A percentile compares a stretch with the other conserved stretches of the same genome.
phyloP scores from a whole-genome alignment of 371 early-diverging fungal species.

The Scutellospora calospora region DNA sequence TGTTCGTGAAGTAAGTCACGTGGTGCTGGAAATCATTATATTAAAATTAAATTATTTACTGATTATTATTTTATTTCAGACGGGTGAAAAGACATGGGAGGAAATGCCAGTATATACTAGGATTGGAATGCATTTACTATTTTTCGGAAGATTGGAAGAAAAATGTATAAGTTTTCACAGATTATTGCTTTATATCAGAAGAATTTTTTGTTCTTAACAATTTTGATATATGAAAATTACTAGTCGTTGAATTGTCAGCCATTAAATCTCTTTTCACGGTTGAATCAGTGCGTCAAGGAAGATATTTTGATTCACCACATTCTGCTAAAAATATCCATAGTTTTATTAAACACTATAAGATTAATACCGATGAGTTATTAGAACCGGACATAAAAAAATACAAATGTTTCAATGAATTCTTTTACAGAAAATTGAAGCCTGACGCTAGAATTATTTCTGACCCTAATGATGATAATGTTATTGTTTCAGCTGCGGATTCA shows the following conservation, averaged over 20 bases:
- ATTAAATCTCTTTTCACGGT: neutral
- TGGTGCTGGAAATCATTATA: no score
- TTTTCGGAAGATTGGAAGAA: neutral
- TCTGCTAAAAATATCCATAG: neutral
- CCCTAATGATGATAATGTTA: conserved; percentile 70
- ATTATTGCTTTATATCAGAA: no score
- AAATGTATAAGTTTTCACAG: no score
- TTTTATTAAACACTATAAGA: neutral
- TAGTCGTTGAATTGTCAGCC: neutral
- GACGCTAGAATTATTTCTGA: conserved; percentile 66
- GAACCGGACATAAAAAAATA: conserved; percentile 51
- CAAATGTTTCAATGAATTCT: conserved; percentile 87
- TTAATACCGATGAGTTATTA: neutral
- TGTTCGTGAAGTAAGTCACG: no score
- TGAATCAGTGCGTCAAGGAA: conserved; percentile 4
- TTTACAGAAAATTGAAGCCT: conserved; percentile 84
- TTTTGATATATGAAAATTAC: no score
- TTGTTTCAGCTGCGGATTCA: conserved; percentile 83
- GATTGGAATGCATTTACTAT: conserved; percentile 22
- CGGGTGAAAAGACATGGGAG: neutral
- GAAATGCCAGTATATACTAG: conserved; percentile 17
- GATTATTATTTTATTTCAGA: neutral
- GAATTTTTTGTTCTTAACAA: no score
- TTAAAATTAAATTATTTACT: no score
- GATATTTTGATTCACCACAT: conserved; percentile 13